Evolutionary conservation across 192 early-diverging fungal genomes (phyloP).

Genomic region (Phlyctochytrium bullatum): DNA sequence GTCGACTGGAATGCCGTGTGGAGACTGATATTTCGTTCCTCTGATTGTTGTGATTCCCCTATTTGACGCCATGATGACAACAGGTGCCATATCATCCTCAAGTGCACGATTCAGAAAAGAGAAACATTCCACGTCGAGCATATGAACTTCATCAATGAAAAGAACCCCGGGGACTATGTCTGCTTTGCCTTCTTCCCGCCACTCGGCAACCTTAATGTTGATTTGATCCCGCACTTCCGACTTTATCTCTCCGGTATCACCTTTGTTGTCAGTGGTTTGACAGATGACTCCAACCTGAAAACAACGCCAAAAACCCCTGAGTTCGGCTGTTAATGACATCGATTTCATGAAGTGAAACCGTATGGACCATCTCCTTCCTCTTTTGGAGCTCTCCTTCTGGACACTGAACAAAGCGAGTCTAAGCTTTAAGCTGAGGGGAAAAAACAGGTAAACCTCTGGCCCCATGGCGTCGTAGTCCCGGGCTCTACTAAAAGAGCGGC

Average conservation of each 20-base stretch:
- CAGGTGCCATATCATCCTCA: conserved; percentile 93
- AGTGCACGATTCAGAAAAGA: conserved; percentile 97
- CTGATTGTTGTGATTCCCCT: conserved; percentile 92
- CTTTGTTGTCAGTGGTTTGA: conserved; percentile 19
- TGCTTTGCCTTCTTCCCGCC: conserved; percentile 98
- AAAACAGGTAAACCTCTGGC: conserved; percentile 66
- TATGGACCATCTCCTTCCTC: conserved; percentile 95
- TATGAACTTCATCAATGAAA: conserved; percentile 99
- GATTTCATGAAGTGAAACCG: conserved; percentile 97
- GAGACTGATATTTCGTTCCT: conserved; percentile 93
- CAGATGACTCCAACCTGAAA: conserved; percentile 65
- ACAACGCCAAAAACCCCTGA: conserved; percentile 95
- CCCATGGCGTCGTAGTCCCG: conserved; percentile 99
- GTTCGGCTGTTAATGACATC: conserved; percentile 98
- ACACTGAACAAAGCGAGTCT: conserved; percentile 96
- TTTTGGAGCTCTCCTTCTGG: conserved; percentile 98
- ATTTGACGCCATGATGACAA: conserved; percentile 99
- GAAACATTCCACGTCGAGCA: conserved; percentile 99
- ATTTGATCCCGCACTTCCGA: conserved; percentile 96
- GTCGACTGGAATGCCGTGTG: conserved; percentile 97
- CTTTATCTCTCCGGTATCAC: conserved; percentile 98
- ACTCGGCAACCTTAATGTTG: conserved; percentile 93
- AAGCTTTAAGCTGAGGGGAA: not conserved
- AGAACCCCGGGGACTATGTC: conserved; percentile 97
- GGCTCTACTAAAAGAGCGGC: conserved; percentile 93